phyloP scores from a whole-genome alignment of 495 filamentous ascomycete genomes.

The Tuber brumale region DNA sequence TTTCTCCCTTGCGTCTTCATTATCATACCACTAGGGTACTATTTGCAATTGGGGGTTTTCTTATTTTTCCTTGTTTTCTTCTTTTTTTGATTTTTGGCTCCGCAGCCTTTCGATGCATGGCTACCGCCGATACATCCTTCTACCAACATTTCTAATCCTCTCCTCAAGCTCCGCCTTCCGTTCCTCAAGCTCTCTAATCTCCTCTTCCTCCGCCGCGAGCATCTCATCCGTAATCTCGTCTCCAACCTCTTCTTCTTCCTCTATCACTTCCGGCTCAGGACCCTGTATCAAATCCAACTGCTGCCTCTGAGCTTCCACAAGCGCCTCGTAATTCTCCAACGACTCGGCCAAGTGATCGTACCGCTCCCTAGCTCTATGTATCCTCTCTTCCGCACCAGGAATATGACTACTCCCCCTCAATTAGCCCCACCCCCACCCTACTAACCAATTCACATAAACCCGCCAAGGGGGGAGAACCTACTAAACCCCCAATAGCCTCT shows the following conservation, averaged over 20 bases:
- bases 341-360: slow-evolving; percentile 67
- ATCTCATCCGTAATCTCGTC: slow-evolving; percentile 65
- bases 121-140: slow-evolving; percentile 51
- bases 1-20: neutral
- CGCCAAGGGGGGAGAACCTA: slow-evolving; percentile 43
- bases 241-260: slow-evolving; percentile 42
- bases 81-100: neutral
- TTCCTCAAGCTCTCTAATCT: slow-evolving; percentile 67
- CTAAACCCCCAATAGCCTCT: slow-evolving; percentile 86
- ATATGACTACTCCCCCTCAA: slow-evolving; percentile 54
- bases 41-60: neutral
- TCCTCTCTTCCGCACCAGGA: slow-evolving; percentile 71
- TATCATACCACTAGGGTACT: neutral
- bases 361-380: slow-evolving; percentile 62
- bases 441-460: neutral
- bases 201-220: slow-evolving; percentile 66
- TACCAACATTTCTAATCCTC: slow-evolving; percentile 71
- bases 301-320: slow-evolving; percentile 68
- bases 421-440: neutral
- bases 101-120: neutral
- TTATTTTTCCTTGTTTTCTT: neutral
- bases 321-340: slow-evolving; percentile 67
- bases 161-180: slow-evolving; percentile 72
- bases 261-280: slow-evolving; percentile 31
- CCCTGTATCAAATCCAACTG: slow-evolving; percentile 69